These are phyloP conservation scores for Orbilia blumenaviensis DNA, from an alignment of 2,329 filamentous ascomycete genomes.

Conservation along the genomic window DNA sequence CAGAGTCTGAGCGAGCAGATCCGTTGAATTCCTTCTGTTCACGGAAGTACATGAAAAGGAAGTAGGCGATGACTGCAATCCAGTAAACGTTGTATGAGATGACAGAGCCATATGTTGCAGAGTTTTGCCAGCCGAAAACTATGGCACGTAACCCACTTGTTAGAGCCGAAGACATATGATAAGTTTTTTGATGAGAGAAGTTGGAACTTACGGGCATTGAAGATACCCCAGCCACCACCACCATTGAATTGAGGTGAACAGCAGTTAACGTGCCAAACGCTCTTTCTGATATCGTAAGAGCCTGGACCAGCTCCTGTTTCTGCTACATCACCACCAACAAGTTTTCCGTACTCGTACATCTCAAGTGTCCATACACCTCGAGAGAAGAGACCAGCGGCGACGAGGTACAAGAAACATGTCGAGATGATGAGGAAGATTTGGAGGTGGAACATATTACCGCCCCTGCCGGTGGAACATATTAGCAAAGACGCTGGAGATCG, in stretches of 20 bases:
- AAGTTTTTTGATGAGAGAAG: background rate
- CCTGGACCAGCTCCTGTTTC: conserved; percentile 75
- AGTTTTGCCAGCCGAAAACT: conserved; percentile 86
- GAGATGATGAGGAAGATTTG: conserved; percentile 83
- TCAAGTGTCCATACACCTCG: conserved; percentile 79
- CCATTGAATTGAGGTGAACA: conserved; percentile 78
- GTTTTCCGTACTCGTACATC: conserved; percentile 72
- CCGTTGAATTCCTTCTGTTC: conserved; percentile 65
- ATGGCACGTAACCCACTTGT: background rate
- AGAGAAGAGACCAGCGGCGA: conserved; percentile 83
- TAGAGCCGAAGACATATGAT: background rate
- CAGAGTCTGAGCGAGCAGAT: conserved; percentile 19
- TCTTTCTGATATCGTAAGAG: conserved; percentile 79
- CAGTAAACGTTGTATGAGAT: conserved; percentile 90
- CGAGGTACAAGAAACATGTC: conserved; percentile 83
- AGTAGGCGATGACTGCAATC: conserved; percentile 74
- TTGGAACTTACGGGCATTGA: conserved; percentile 70
- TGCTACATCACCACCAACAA: conserved; percentile 69
- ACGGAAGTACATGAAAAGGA: conserved; percentile 72
- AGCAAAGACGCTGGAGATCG: conserved; percentile 32
- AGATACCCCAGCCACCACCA: conserved; percentile 83
- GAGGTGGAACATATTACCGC: conserved; percentile 72
- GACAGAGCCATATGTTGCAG: conserved; percentile 85
- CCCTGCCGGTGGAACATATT: conserved; percentile 56
- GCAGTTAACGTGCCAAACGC: conserved; percentile 86